Conservation (phyloP, 148 eudicot species). For the Spergularia bocconei region DNA sequence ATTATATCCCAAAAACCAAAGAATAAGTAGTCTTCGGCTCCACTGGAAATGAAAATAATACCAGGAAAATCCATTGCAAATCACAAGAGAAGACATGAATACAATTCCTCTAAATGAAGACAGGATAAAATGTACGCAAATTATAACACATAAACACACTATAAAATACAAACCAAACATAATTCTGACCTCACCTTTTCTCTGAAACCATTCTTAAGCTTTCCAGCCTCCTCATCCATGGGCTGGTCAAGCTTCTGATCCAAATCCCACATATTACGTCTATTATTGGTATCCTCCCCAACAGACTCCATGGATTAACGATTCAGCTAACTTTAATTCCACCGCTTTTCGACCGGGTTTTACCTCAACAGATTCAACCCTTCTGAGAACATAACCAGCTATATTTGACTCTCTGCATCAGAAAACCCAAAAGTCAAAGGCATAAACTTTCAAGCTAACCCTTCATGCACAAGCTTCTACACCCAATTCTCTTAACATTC, state of each 20-base stretch:
- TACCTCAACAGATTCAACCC: background rate
- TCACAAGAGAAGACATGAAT: no score
- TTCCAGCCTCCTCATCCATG: slow-evolving; percentile 96
- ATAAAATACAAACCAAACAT: background rate
- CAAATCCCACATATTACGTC: slow-evolving; percentile 91
- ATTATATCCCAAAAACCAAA: no score
- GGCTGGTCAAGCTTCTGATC: slow-evolving; percentile 93
- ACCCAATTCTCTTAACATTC: slow-evolving; percentile 22
- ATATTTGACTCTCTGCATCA: slow-evolving; percentile 1
- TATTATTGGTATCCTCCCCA: slow-evolving; percentile 42
- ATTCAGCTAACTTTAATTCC: background rate
- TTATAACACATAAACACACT: background rate
- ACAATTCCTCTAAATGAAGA: no score
- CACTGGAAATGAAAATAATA: no score
- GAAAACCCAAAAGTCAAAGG: slow-evolving; percentile 8
- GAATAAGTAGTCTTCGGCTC: no score
- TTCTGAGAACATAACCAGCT: background rate
- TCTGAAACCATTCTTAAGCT: slow-evolving; percentile 62
- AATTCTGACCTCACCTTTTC: slow-evolving; percentile 58
- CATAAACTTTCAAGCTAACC: slow-evolving; percentile 10
- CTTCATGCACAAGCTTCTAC: slow-evolving; percentile 12
- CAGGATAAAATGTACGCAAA: no score
- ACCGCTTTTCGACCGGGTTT: background rate
- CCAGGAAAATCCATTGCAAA: no score
- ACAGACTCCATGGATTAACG: slow-evolving; percentile 29